Conservation (phyloP, 2,329 filamentous ascomycete species). For the Colletotrichum liriopes region DNA sequence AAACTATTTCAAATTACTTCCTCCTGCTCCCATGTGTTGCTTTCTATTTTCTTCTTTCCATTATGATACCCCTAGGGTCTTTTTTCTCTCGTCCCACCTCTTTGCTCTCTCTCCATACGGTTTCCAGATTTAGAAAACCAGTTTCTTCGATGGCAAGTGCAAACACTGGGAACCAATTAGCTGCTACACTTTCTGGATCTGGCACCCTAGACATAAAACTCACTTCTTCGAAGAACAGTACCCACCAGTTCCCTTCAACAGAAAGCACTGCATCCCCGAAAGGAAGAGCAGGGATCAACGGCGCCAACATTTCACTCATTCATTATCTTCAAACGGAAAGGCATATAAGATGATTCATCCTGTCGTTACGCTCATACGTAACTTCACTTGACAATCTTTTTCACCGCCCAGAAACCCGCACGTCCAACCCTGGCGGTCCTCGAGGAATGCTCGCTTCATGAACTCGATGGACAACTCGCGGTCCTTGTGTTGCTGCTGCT, state of each 20-base stretch:
- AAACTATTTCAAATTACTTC: not conserved
- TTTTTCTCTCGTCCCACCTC: not conserved
- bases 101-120: not conserved
- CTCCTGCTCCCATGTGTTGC: too few species aligned
- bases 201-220: not conserved
- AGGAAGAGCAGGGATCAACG: not conserved
- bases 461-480: not conserved
- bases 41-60: accelerated
- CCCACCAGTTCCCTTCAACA: not conserved
- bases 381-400: not conserved
- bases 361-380: not conserved
- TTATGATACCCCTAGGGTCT: not conserved
- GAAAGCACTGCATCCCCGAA: not conserved
- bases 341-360: too few species aligned
- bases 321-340: not conserved
- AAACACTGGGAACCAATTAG: not conserved
- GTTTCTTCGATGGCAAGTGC: not conserved
- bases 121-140: not conserved
- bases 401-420: not conserved
- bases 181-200: not conserved
- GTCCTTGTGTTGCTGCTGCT: not conserved
- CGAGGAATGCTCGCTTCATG: not conserved
- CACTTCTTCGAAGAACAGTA: not conserved
- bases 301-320: not conserved
- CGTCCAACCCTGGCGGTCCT: not conserved